Base-by-base conservation (phyloP, 2,329 filamentous ascomycete species). In the Colletotrichum lini region DNA sequence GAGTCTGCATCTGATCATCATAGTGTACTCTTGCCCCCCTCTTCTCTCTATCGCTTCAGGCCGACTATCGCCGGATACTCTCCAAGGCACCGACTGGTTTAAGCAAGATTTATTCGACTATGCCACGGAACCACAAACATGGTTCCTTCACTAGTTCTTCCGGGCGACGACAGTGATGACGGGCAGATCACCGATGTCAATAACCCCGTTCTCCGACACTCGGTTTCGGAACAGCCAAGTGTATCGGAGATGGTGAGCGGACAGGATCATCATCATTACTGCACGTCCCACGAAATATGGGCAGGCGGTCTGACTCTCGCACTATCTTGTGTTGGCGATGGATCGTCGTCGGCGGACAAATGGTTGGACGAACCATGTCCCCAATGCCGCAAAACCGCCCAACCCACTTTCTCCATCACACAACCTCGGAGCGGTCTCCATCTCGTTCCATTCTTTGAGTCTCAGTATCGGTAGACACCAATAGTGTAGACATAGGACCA, bases 351-450 rank as follows among this genome's bases (percentile, higher is more conserved):
- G 40, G 23, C n/a, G 10, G 49, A 2, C 57, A 35, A 26, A 63
- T 71, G 50, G 58, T 68, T 63, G 65, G 57, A 63, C 53, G 44
- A 54, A 68, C 26, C 35, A 21, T 49, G 30, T 18, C 13, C 38
- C 58, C 68, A 57, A 63, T 35, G 30, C 68, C 21, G 47, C 58
- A 35, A 52, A 23, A 57, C 10, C 18, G 30, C 8, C 38, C 50
- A 40, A 30, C 12, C 60, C 60, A 53, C 47, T 42, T 35, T 67
- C 50, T 62, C 67, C 64, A 66, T 67, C 53, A 23, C 63, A 67
- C 65, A 56, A 53, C 54, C 18, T 56, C 56, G n/a, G 30, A 56
- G 49, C n/a, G 15, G 42, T 56, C 35, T 42, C 67, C 56, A 45
- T 70, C 54, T 50, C 45, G 26, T 35, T 57, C 68, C 68, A 53